A percentile compares a stretch with the other conserved stretches of the same genome.
These are phyloP conservation scores for Suhomyces atakaporum DNA, from an alignment of 1,139 yeast species.

Conservation along the genomic window DNA sequence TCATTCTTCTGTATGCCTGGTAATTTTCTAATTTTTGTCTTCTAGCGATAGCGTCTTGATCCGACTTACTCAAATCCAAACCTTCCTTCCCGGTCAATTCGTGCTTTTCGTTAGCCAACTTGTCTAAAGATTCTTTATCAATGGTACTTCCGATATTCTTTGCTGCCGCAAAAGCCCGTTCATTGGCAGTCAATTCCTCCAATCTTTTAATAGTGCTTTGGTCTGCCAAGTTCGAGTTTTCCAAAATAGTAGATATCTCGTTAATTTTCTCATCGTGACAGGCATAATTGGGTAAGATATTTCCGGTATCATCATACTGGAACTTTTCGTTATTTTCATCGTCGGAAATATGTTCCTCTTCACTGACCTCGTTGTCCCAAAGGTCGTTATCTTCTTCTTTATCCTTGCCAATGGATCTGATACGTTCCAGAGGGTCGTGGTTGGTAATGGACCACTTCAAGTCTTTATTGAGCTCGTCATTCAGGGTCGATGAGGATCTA, in stretches of 20 bases:
- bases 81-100: constrained; percentile 48
- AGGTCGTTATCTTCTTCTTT: constrained; percentile 21
- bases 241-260: constrained; percentile 47
- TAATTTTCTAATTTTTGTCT: constrained; percentile 47
- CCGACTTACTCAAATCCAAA: constrained; percentile 38
- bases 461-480: constrained; percentile 41
- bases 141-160: constrained; percentile 50
- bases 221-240: constrained; percentile 45
- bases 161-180: constrained; percentile 64
- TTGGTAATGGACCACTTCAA: constrained; percentile 51
- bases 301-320: constrained; percentile 62
- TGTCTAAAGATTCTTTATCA: constrained; percentile 44
- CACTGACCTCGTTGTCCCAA: constrained; percentile 52
- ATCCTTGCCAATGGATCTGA: constrained; percentile 13
- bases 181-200: constrained; percentile 60
- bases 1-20: constrained; percentile 52
- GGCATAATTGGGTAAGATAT: constrained; percentile 59
- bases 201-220: constrained; percentile 46
- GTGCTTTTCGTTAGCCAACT: constrained; percentile 41
- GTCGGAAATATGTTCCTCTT: constrained; percentile 68
- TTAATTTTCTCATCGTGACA: constrained; percentile 49
- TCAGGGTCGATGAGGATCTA: constrained; percentile 41
- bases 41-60: constrained; percentile 51
- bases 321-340: constrained; percentile 59
- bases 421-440: constrained; percentile 62